phyloP scores from a whole-genome alignment of 768 basidiomycete genomes.

The Leccinum uliginosum region DNA sequence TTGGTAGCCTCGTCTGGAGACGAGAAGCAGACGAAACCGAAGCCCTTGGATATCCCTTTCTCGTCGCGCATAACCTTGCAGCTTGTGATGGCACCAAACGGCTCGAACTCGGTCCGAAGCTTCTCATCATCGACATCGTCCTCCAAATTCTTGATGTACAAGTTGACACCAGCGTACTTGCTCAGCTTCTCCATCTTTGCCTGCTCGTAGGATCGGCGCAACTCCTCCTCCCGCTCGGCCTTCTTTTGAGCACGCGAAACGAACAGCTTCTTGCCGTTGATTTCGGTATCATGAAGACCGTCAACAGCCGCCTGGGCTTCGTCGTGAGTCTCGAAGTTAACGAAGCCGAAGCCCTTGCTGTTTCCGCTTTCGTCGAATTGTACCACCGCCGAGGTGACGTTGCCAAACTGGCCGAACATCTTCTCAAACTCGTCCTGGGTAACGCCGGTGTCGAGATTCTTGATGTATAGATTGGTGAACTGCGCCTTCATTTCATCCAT shows the following conservation, averaged over 20 bases:
- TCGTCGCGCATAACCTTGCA: slow-evolving; percentile 99
- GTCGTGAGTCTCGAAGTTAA: slow-evolving; percentile 93
- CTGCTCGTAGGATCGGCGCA: slow-evolving; percentile 89
- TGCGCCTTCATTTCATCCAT: slow-evolving; percentile 96
- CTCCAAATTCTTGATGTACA: slow-evolving; percentile 99
- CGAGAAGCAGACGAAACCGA: slow-evolving; percentile 99
- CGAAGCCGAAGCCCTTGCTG: slow-evolving; percentile 97
- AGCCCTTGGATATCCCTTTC: slow-evolving; percentile 88
- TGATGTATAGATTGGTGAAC: slow-evolving; percentile 98
- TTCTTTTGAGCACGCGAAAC: slow-evolving; percentile 98
- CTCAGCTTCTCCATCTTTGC: slow-evolving; percentile 95
- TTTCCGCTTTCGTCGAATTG: slow-evolving; percentile 83
- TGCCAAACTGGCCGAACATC: slow-evolving; percentile 74
- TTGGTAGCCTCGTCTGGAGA: slow-evolving; percentile 98
- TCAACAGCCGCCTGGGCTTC: slow-evolving; percentile 91
- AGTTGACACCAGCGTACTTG: slow-evolving; percentile 98
- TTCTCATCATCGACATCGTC: slow-evolving; percentile 98
- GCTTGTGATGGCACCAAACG: slow-evolving; percentile 95
- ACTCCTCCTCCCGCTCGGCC: slow-evolving; percentile 94
- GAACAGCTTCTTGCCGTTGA: slow-evolving; percentile 85
- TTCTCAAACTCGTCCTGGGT: slow-evolving; percentile 82
- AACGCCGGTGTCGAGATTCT: slow-evolving; percentile 87
- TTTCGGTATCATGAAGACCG: slow-evolving; percentile 77
- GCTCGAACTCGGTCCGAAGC: slow-evolving; percentile 93
- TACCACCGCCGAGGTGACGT: slow-evolving; percentile 85